These are phyloP conservation scores for Aspergillus aculeatus DNA, from an alignment of 2,329 filamentous ascomycete species.

Conservation along the genomic window DNA sequence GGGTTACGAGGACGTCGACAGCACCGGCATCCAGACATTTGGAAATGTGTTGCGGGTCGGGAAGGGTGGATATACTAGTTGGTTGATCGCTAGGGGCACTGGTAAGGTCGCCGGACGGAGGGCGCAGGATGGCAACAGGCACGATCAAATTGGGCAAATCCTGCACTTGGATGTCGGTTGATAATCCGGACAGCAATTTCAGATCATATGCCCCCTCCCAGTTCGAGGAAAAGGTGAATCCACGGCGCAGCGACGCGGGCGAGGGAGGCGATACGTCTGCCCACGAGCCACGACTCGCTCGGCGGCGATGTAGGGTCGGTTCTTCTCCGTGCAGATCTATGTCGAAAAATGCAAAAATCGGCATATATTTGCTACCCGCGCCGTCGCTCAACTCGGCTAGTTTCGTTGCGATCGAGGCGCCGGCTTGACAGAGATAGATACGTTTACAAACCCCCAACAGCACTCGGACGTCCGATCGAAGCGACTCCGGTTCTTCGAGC, in stretches of 20 bases:
- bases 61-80: slow-evolving; percentile 34
- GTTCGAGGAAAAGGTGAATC: slow-evolving; percentile 45
- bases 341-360: slow-evolving; percentile 58
- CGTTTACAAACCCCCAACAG: slow-evolving; percentile 54
- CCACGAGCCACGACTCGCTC: slow-evolving; percentile 31
- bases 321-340: slow-evolving; percentile 45
- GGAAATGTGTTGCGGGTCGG: slow-evolving; percentile 58
- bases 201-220: slow-evolving; percentile 50
- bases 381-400: slow-evolving; percentile 52
- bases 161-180: slow-evolving; percentile 51
- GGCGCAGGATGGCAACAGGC: slow-evolving; percentile 49
- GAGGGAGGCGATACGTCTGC: slow-evolving; percentile 33
- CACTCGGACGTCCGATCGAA: slow-evolving; percentile 50
- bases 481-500: slow-evolving; percentile 44
- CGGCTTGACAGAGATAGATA: slow-evolving; percentile 56
- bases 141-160: slow-evolving; percentile 51
- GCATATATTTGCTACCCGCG: slow-evolving; percentile 47
- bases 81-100: slow-evolving; percentile 18
- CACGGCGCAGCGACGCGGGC: slow-evolving; percentile 33
- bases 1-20: slow-evolving; percentile 78
- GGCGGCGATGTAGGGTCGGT: slow-evolving; percentile 33
- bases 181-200: slow-evolving; percentile 48
- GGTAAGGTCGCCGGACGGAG: slow-evolving; percentile 20
- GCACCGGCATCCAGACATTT: slow-evolving; percentile 83
- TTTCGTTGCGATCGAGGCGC: slow-evolving; percentile 53